These are phyloP conservation scores for Quercus suber DNA, from an alignment of 306 rosid species.

Conservation along the genomic window DNA sequence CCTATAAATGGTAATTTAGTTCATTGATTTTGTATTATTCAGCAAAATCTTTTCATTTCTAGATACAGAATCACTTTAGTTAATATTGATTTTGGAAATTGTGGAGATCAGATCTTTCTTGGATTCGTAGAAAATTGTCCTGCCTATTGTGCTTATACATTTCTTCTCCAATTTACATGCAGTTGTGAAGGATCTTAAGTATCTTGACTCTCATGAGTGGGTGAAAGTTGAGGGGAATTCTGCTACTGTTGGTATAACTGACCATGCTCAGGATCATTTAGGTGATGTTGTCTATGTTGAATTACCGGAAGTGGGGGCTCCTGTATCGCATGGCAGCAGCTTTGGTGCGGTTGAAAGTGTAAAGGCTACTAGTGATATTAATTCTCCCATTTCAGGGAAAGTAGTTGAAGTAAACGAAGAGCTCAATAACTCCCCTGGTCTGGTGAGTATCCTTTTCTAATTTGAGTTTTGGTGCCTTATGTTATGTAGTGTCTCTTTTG, in stretches of 20 bases:
- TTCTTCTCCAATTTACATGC: slow-evolving; percentile 12
- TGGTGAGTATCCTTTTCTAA: slow-evolving; percentile 53
- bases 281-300: slow-evolving; percentile 97
- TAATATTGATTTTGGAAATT: neutral
- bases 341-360: slow-evolving; percentile 98
- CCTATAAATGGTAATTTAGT: too few species aligned
- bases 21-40: too few species aligned
- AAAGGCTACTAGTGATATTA: slow-evolving; percentile 89
- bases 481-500: neutral
- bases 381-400: slow-evolving; percentile 89
- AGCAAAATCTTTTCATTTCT: too few species aligned
- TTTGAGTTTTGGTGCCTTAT: neutral
- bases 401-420: slow-evolving; percentile 60
- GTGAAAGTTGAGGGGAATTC: slow-evolving; percentile 81
- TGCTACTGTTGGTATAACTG: slow-evolving; percentile 85
- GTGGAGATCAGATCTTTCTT: neutral
- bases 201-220: slow-evolving; percentile 89
- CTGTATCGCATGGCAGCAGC: slow-evolving; percentile 58
- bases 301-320: slow-evolving; percentile 74
- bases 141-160: neutral
- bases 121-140: neutral
- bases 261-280: slow-evolving; percentile 96
- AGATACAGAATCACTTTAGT: neutral
- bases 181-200: slow-evolving; percentile 82
- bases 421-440: slow-evolving; percentile 75